Evolutionary conservation across 345 rosid genomes (phyloP).

Genomic region (Ricinus communis): DNA sequence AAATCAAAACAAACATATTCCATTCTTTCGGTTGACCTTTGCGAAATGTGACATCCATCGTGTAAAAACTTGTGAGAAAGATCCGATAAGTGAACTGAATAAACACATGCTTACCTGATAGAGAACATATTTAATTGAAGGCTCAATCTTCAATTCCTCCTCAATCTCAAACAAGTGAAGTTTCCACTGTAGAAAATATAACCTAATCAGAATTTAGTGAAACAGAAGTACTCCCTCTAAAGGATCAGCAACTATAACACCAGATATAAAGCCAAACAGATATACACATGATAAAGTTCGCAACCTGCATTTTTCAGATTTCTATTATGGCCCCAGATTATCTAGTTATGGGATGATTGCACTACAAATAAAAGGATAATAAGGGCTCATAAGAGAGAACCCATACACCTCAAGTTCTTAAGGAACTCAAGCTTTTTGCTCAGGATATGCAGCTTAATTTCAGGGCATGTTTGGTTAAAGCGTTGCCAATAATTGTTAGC

Average conservation of each 20-base stretch:
- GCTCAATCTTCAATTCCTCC: constrained; percentile 79
- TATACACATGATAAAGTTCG: background rate
- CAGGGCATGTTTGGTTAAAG: too few relatives aligned
- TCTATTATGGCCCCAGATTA: too few relatives aligned
- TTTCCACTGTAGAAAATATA: constrained; percentile 68
- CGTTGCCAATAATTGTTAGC: too few relatives aligned
- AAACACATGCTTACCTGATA: constrained; percentile 48
- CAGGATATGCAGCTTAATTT: too few relatives aligned
- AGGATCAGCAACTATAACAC: background rate
- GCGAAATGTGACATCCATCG: background rate
- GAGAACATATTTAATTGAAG: constrained; percentile 76
- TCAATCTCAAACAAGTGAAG: constrained; percentile 94
- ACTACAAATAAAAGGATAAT: too few relatives aligned
- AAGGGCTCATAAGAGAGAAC: too few relatives aligned
- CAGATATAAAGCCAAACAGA: background rate
- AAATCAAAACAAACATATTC: background rate
- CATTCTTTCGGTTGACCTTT: background rate
- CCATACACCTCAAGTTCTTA: too few relatives aligned
- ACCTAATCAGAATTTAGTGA: background rate
- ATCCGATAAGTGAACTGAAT: background rate
- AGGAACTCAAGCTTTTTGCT: too few relatives aligned
- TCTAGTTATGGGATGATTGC: too few relatives aligned
- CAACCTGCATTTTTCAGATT: background rate
- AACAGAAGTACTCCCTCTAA: background rate
- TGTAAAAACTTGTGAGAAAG: background rate